Base-by-base conservation (phyloP, 2,329 filamentous ascomycete genomes). In the Podosphaera fusca region DNA sequence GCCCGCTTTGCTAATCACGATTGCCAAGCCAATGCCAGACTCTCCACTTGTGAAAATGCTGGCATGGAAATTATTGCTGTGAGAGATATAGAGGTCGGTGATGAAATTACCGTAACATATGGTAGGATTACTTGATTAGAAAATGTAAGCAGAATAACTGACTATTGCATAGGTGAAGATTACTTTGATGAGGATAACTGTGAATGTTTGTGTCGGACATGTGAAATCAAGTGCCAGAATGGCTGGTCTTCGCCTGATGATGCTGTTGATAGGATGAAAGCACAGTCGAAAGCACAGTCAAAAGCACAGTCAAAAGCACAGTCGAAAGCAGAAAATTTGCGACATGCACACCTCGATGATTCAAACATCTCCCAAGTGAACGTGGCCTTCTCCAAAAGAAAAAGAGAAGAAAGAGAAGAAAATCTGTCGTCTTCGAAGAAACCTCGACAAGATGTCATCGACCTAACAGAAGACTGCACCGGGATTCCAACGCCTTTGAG, bases 1-100 rank as follows among this genome's bases (percentile, higher is more conserved):
- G 92, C 92, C 38, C 82, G 92, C 55, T 96, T 98, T 68, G 88
- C 92, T 33, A 98, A 98, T 67, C 92, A 98, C 70, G 92, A 98
- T 69, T 98, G 92, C 71, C 78, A 85, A 63, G 87, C 92, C 36
- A 98, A 96, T 71, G 89, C 89, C 7, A 80, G 82, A 66, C 77
- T 98, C 50, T 83, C 86, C 63, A 95, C 87, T 40, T 84, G 81
- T 40, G 87, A 88, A 51, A 80, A 83, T 58, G 82, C 89, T 58
- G 87, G 87, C 40, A 95, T 98, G 72, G 85, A 94, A 66, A 89
- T 98, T 58, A 80, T 94, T 55, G 87, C 92, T 2, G 80, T 81
- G 38, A 80, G 82, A 62, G 77, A 89, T 58, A 96, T 98, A 60
- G 78, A 84, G 9, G 74, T 84, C 0, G 92, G 89, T 2, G 89